Percentiles rank a stretch among this genome's conserved stretches.
Evolutionary conservation across 306 rosid species (phyloP).

Genomic region (Hippophae rhamnoides): DNA sequence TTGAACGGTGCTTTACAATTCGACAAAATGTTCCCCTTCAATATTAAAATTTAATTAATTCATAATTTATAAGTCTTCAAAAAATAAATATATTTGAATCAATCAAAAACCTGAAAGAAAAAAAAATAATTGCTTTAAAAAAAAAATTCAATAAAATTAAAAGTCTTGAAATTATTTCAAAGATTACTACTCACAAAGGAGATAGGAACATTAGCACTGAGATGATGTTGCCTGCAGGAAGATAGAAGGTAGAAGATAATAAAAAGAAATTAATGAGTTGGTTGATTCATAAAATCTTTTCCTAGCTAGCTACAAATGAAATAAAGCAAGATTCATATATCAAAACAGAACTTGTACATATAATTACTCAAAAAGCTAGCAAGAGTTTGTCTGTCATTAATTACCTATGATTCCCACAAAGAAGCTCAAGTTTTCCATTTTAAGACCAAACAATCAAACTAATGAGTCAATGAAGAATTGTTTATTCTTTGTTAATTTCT

Average conservation of each 20-base stretch:
- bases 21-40: slow-evolving; percentile 36
- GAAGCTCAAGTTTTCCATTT: slow-evolving; percentile 41
- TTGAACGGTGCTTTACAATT: slow-evolving; percentile 34
- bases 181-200: slow-evolving; percentile 45
- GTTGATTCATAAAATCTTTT: background rate
- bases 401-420: slow-evolving; percentile 47
- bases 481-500: background rate
- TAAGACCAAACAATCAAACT: background rate
- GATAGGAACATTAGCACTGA: slow-evolving; percentile 63
- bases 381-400: background rate
- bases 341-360: no score
- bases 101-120: background rate
- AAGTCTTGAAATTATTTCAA: background rate
- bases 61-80: no score
- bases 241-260: background rate
- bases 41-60: background rate
- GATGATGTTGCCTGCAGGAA: slow-evolving; percentile 47
- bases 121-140: background rate
- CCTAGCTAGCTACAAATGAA: background rate
- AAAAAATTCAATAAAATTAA: background rate
- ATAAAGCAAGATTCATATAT: background rate
- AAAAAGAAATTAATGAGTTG: background rate
- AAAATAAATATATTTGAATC: no score
- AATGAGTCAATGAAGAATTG: no score
- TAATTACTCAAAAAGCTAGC: background rate